Percentiles rank a stretch among this genome's conserved stretches.
phyloP scores from a whole-genome alignment of 257 asterid species.

The Ilex aquifolium region DNA sequence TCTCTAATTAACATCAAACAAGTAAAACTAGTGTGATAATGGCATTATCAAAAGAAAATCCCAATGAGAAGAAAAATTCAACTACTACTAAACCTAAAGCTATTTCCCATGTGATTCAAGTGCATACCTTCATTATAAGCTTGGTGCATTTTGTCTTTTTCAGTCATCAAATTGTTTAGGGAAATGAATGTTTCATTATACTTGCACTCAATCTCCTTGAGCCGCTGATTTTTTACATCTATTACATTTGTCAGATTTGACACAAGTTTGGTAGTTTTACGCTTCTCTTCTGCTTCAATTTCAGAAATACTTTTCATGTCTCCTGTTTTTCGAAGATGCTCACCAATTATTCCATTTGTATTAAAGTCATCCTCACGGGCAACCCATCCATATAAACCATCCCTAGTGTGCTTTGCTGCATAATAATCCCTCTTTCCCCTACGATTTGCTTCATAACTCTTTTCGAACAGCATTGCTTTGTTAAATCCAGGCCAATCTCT shows the following conservation, averaged over 20 bases:
- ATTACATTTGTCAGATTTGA: constrained; percentile 38
- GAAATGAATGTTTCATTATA: constrained; percentile 51
- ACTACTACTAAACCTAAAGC: neutral
- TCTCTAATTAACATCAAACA: constrained; percentile 17
- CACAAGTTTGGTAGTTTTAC: constrained; percentile 46
- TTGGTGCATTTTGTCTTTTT: constrained; percentile 54
- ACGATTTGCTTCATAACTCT: constrained; percentile 51
- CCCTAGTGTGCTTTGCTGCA: constrained; percentile 29
- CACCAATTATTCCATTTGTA: constrained; percentile 44
- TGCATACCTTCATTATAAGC: constrained; percentile 61
- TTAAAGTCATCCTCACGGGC: constrained; percentile 67
- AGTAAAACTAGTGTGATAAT: too few relatives aligned
- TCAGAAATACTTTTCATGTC: constrained; percentile 66
- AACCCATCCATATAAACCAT: constrained; percentile 70
- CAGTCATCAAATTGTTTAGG: constrained; percentile 38
- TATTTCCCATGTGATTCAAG: neutral
- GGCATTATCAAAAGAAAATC: too few relatives aligned
- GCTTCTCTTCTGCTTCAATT: constrained; percentile 42
- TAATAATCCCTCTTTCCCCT: constrained; percentile 70
- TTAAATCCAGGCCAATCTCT: constrained; percentile 75
- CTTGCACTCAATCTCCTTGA: constrained; percentile 48
- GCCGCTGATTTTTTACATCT: constrained; percentile 39
- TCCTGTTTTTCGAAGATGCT: constrained; percentile 63
- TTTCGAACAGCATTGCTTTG: constrained; percentile 72
- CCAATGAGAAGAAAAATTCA: too few relatives aligned